Evolutionary conservation across 2,329 filamentous ascomycete species (phyloP).

Genomic region (Aspergillus aculeatinus): DNA sequence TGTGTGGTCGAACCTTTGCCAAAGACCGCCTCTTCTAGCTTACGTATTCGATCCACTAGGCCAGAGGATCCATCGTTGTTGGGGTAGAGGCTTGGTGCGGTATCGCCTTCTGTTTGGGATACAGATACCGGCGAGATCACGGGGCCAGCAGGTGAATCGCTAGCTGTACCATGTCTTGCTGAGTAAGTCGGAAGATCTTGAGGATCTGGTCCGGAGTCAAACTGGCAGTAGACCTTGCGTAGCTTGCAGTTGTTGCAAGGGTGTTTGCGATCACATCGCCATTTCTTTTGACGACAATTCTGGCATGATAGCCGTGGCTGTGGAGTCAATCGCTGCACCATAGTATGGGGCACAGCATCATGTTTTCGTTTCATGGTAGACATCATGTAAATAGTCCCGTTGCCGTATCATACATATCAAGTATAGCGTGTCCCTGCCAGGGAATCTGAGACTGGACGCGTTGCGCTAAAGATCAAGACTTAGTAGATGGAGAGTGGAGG

Average conservation of each 20-base stretch:
- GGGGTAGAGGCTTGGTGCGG: neutral
- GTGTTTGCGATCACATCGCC: constrained; percentile 23
- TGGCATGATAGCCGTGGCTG: constrained; percentile 21
- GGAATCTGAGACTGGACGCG: neutral
- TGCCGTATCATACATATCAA: neutral
- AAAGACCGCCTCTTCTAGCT: constrained; percentile 3
- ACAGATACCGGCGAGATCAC: neutral
- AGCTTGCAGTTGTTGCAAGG: constrained; percentile 25
- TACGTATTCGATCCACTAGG: neutral
- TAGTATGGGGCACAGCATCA: neutral
- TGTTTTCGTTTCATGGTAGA: neutral
- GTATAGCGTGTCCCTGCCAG: neutral
- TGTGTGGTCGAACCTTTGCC: neutral
- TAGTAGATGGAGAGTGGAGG: neutral
- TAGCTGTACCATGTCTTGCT: neutral
- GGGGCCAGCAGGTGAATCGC: neutral
- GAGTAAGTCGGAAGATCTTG: neutral
- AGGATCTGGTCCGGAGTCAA: constrained; percentile 4
- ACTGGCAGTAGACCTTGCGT: constrained; percentile 21
- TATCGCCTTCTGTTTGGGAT: neutral
- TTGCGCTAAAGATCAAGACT: constrained; percentile 7
- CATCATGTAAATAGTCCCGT: neutral
- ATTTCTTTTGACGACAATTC: constrained; percentile 24
- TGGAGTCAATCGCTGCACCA: constrained; percentile 8
- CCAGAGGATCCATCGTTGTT: neutral